phyloP scores from a whole-genome alignment of 1,284 basidiomycete species.

The Boletus smithii region DNA sequence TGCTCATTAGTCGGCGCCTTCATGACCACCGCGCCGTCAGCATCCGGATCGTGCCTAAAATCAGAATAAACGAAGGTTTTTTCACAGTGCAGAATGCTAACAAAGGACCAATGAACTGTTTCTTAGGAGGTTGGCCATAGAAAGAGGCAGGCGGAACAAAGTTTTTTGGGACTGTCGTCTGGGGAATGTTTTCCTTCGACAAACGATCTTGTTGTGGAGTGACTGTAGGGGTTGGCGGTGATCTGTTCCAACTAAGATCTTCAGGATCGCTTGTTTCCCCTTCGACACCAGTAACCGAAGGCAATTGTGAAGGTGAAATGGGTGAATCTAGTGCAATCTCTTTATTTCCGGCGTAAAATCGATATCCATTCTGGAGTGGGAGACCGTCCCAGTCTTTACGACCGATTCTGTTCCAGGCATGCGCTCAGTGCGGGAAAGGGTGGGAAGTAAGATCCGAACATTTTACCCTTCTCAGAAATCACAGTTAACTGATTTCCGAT shows the following conservation, averaged over 20 bases:
- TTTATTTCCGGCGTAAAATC: constrained; percentile 51
- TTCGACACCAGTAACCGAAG: constrained; percentile 40
- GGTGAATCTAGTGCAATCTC: constrained; percentile 60
- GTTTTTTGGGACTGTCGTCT: constrained; percentile 29
- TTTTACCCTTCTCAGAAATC: constrained; percentile 65
- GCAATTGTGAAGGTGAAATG: constrained; percentile 49
- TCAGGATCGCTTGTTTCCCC: constrained; percentile 26
- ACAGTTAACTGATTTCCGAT: constrained; percentile 52
- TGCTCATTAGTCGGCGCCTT: constrained; percentile 71
- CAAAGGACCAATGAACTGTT: constrained; percentile 53
- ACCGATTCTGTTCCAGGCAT: constrained; percentile 49
- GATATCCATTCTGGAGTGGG: constrained; percentile 47
- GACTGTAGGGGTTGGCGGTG: background rate
- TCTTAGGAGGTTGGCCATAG: constrained; percentile 47
- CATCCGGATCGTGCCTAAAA: constrained; percentile 66
- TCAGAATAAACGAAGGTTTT: constrained; percentile 14
- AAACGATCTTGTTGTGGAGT: constrained; percentile 5
- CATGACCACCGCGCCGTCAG: constrained; percentile 84
- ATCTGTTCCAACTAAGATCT: constrained; percentile 7
- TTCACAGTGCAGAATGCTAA: constrained; percentile 32
- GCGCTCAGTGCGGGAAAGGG: constrained; percentile 11
- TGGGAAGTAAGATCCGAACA: constrained; percentile 39
- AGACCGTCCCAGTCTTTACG: constrained; percentile 60
- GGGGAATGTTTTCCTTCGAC: constrained; percentile 28
- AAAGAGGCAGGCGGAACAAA: constrained; percentile 60